These are phyloP conservation scores for Euryodendron excelsum DNA, from an alignment of 148 eudicot genomes.

Conservation along the genomic window DNA sequence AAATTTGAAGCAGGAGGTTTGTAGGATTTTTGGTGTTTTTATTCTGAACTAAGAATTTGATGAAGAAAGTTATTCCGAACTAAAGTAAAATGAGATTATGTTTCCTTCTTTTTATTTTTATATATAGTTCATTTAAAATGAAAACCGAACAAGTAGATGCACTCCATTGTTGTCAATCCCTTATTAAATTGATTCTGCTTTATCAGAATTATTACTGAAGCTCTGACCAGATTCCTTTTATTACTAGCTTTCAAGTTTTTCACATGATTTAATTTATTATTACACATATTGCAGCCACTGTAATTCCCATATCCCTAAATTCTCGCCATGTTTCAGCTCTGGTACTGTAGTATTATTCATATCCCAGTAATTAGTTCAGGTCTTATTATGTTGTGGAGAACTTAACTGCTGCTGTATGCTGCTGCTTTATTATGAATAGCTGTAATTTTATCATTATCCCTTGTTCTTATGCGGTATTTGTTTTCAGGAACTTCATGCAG, in stretches of 20 bases:
- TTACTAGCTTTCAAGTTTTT: background rate
- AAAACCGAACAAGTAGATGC: background rate
- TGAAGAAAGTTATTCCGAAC: background rate
- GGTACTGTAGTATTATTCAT: no score
- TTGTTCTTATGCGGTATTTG: constrained; percentile 4
- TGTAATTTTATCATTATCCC: background rate
- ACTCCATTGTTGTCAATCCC: background rate
- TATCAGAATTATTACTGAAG: background rate
- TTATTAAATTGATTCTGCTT: background rate
- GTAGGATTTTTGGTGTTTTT: background rate
- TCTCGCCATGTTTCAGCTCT: no score
- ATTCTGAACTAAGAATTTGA: background rate
- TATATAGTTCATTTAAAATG: background rate
- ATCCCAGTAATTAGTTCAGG: no score
- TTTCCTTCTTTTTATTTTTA: no score
- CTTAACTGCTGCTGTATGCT: background rate
- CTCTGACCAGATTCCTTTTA: background rate
- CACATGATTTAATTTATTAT: background rate
- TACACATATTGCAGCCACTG: no score
- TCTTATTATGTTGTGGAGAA: background rate
- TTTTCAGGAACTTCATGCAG: constrained; percentile 84
- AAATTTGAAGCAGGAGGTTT: background rate
- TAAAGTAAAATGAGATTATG: background rate
- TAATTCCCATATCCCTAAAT: no score
- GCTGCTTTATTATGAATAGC: background rate